Evolutionary conservation across 495 filamentous ascomycete genomes (phyloP), one percentile per base, ranked within the genome.

Genomic region (Oidiodendron maius): DNA sequence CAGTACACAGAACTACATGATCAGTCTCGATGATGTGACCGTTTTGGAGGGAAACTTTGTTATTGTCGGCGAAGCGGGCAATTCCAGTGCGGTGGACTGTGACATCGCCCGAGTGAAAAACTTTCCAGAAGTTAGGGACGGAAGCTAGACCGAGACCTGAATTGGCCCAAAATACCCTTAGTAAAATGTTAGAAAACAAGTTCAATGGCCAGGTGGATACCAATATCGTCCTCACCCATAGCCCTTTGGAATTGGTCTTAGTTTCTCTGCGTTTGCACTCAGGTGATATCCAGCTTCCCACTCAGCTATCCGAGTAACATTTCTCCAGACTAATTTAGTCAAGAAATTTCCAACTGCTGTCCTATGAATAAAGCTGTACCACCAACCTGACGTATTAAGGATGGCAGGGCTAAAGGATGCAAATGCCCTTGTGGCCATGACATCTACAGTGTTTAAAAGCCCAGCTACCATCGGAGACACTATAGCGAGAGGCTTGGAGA

Each of bases 101-200:
- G 15, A 61, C 50, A 26, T 67, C 59, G 0, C 58, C 58, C 16
- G 45, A 55, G 49, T 72, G 69, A 20, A 74, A 46, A 0, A 60
- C 54, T 21, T 54, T 58, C 65, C 67, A 68, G 51, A 64, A 70
- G 32, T 67, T 55, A 8, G 61, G 57, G 8, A 67, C 51, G 3
- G 52, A 61, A 36, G 60, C 65, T 1, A 64, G 24, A 3, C 70
- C 70, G 3, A 74, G 50, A 22, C 63, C 65, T 0, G 62, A 57
- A 22, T 61, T 51, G n/a, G 57, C 56, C 68, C 66, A 71, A 51
- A 71, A 71, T 11, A 64, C 58, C 24, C 62, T 68, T 3, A 13
- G 32, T 35, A n/a, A n/a, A n/a, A 12, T 35, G 32, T 35, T 35
- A 35, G 32, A 12, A 13, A 4, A 13, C 32, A 13, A 16, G 2